Conservation (phyloP, 2,329 filamentous ascomycete genomes). For the Neofusicoccum cordaticola region DNA sequence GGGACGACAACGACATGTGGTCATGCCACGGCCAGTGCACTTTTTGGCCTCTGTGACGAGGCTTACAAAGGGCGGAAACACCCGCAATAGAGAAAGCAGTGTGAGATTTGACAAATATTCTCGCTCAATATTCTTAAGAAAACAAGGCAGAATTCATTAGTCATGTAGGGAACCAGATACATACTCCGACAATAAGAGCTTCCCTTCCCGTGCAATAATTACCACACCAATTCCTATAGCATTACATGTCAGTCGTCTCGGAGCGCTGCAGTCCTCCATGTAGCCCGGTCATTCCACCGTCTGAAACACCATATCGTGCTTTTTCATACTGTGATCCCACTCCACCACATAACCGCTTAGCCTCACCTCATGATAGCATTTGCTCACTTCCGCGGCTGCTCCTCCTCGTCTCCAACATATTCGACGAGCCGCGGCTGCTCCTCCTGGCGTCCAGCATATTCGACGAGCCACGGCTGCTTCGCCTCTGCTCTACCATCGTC, state of each 20-base stretch:
- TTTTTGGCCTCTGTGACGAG: too few relatives aligned
- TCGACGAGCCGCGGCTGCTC: neutral
- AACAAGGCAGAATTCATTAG: neutral
- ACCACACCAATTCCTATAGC: neutral
- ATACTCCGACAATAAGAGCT: neutral
- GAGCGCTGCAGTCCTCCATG: too few relatives aligned
- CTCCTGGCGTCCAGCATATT: neutral
- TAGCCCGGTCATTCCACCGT: too few relatives aligned
- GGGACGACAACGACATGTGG: neutral
- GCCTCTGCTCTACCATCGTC: slow-evolving; percentile 6
- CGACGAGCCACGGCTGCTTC: neutral
- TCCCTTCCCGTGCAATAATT: neutral
- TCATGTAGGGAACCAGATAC: neutral
- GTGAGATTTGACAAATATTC: too few relatives aligned
- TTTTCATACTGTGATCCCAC: neutral
- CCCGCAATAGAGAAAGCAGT: too few relatives aligned
- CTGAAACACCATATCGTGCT: too few relatives aligned
- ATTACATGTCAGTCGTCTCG: neutral
- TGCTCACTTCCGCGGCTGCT: neutral
- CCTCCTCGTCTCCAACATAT: neutral
- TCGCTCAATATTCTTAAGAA: neutral
- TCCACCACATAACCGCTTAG: neutral
- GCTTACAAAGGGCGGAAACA: too few relatives aligned
- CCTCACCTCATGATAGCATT: neutral
- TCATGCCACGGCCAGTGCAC: neutral